Percentiles rank a stretch among this genome's conserved stretches.
phyloP scores from a whole-genome alignment of 192 early-diverging fungal species.

The Umbelopsis sp. region DNA sequence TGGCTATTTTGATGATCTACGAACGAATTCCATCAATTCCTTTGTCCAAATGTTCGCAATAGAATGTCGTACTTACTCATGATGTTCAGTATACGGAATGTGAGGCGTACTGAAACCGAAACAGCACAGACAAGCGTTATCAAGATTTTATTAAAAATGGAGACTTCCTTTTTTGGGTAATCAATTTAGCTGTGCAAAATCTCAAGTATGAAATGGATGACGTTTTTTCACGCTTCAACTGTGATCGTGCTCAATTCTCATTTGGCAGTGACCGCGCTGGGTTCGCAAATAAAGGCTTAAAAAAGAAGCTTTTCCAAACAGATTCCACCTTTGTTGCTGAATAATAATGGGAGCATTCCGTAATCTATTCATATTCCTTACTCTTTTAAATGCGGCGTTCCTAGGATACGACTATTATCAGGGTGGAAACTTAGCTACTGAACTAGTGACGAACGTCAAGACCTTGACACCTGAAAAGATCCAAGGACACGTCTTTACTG shows the following conservation, averaged over 20 bases:
- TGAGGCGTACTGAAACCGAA: too few species aligned
- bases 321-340: constrained; percentile 4
- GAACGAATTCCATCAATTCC: too few species aligned
- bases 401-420: constrained; percentile 36
- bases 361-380: constrained; percentile 36
- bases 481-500: constrained; percentile 5
- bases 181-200: too few species aligned
- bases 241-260: constrained; percentile 15
- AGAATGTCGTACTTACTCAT: too few species aligned
- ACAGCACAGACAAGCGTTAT: too few species aligned
- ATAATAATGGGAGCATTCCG: constrained; percentile 35
- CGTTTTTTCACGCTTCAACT: neutral
- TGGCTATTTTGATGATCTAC: neutral
- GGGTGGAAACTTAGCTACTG: constrained; percentile 29
- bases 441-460: constrained; percentile 34
- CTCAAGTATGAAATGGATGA: neutral
- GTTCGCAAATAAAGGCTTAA: neutral
- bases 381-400: constrained; percentile 31
- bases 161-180: too few species aligned
- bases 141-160: too few species aligned
- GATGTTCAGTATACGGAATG: too few species aligned
- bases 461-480: constrained; percentile 35
- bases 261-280: neutral
- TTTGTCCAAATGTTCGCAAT: too few species aligned
- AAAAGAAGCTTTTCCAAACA: constrained; percentile 12